Percentiles rank a stretch among this genome's conserved stretches.
These are phyloP conservation scores for Amaranthus cruentus DNA, from an alignment of 148 eudicot species.

Conservation along the genomic window DNA sequence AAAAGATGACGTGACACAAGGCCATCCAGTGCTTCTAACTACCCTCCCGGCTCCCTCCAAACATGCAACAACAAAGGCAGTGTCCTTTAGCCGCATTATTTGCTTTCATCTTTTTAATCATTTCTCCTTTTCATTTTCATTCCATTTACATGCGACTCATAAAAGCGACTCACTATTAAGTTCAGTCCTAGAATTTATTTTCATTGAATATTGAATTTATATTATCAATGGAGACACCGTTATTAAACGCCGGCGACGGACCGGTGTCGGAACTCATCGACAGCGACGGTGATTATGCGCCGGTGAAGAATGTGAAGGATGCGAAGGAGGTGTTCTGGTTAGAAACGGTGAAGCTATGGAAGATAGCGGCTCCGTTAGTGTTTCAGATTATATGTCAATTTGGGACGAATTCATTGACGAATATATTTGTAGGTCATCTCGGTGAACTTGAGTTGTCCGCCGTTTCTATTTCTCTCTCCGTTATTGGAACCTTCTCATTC, in stretches of 20 bases:
- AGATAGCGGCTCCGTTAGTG: constrained; percentile 44
- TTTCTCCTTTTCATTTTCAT: no score
- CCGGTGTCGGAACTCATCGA: constrained; percentile 8
- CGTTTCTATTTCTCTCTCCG: constrained; percentile 48
- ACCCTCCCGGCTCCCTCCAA: no score
- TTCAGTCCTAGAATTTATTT: no score
- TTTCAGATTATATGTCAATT: constrained; percentile 43
- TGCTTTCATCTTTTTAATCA: no score
- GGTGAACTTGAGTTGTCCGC: constrained; percentile 60
- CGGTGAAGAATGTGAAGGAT: constrained; percentile 25
- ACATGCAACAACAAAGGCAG: no score
- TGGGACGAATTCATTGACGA: constrained; percentile 39
- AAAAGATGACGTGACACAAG: no score
- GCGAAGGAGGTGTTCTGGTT: constrained; percentile 37
- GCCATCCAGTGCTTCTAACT: no score
- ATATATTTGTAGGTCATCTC: constrained; percentile 61
- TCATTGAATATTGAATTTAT: no score
- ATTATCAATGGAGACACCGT: constrained; percentile 28
- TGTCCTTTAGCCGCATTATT: no score
- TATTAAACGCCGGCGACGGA: constrained; percentile 19
- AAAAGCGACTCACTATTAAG: no score
- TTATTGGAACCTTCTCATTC: constrained; percentile 53
- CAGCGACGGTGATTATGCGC: constrained; percentile 43
- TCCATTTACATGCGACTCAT: no score
- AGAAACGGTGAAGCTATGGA: constrained; percentile 54